Conservation (phyloP, 768 basidiomycete genomes). For the Trametes meyenii region DNA sequence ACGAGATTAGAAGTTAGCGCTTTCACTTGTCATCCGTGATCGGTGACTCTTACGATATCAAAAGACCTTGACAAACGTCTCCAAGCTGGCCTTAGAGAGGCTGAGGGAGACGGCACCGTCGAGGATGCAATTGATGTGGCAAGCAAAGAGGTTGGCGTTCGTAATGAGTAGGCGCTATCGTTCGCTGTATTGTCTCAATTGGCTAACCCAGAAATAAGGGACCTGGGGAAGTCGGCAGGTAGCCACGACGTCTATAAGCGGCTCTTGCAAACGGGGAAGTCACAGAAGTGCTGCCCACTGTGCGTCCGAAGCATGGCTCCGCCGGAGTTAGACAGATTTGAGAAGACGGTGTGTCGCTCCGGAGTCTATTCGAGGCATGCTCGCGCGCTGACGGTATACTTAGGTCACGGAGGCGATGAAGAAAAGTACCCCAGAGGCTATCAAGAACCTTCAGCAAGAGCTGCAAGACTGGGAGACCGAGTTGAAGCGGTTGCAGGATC, state of each 20-base stretch:
- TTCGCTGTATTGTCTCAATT: not conserved
- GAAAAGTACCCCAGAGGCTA: conserved; percentile 51
- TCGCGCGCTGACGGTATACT: not conserved
- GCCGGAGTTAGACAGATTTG: conserved; percentile 58
- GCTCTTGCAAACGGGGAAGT: conserved; percentile 59
- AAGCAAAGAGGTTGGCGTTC: conserved; percentile 43
- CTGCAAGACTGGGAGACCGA: conserved; percentile 63
- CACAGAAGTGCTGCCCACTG: conserved; percentile 69
- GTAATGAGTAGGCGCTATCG: conserved; percentile 45
- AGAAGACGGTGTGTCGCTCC: conserved; percentile 57
- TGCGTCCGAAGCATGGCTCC: conserved; percentile 73
- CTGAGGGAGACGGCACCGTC: conserved; percentile 36
- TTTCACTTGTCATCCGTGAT: not conserved
- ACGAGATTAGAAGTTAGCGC: conserved; percentile 62
- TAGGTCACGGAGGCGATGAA: conserved; percentile 70
- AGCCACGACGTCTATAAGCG: conserved; percentile 53
- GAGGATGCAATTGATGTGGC: conserved; percentile 54
- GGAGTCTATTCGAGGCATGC: not conserved
- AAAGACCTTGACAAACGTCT: conserved; percentile 55
- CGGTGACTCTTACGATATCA: not conserved
- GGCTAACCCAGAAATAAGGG: conserved; percentile 32
- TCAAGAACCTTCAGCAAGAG: conserved; percentile 48
- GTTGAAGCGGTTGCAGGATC: conserved; percentile 54
- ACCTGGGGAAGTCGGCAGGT: conserved; percentile 34
- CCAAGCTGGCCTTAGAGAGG: conserved; percentile 40